Evolutionary conservation across 2,329 filamentous ascomycete genomes (phyloP), one percentile per base, ranked within the genome.

Genomic region (Trichoderma sp.): DNA sequence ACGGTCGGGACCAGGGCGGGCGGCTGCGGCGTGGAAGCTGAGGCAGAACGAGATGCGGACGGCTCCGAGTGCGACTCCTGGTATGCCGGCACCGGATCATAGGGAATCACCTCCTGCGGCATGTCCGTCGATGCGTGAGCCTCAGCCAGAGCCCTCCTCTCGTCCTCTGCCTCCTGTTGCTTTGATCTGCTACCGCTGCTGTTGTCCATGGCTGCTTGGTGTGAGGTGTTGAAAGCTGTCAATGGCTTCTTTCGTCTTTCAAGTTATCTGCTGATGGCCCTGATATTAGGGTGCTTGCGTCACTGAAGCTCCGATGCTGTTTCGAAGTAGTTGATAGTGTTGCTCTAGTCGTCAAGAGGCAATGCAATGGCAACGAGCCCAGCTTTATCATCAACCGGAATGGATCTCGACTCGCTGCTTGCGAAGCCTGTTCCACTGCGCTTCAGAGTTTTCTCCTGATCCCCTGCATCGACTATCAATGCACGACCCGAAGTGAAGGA

Each of bases 1-100:
- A 72, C 64, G 7, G 73, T 76, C n/a, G 75, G 76, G 7, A 66
- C 56, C n/a, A 45, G 26, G 28, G 43, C 44, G 24, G 61, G n/a
- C n/a, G 54, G 54, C 19, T 55, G 24, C 24, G 19, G 50, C n/a
- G 60, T 50, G 19, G 44, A 58, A n/a, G 63, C 54, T 9, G 47
- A 59, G 24, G 55, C 47, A 3, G 48, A 52, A 19, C 47, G 30
- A 30, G 30, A 30, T 30, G 30, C 34, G 6, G 58, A 51, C 10
- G 58, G 58, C 19, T 28, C 58, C 17, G 21, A 43, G 0, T 26
- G 48, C 5, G 59, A 47, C 17, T 55, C 59, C 54, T 55, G 34
- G n/a, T 63, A 63, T 51, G 50, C 28, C 3, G 59, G 59, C 2
- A 17, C 44, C 19, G 59, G 48, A 3, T 63, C 50, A 24, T 34